Conservation (phyloP, 352 stramenopile species). For the Globisporangium iwayamae region DNA sequence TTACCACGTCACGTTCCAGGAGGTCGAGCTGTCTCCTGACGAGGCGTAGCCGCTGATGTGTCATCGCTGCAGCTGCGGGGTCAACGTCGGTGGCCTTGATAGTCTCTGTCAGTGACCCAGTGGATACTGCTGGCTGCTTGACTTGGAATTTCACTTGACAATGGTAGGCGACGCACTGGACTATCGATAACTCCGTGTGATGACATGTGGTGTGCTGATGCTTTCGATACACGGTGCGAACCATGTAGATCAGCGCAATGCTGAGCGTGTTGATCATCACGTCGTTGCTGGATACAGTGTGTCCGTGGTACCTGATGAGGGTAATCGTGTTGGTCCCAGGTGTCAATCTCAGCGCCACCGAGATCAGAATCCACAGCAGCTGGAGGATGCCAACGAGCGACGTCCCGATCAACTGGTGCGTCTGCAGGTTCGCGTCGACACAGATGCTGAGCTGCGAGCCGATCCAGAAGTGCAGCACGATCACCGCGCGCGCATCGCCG, state of each 20-base stretch:
- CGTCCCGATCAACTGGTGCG: neutral
- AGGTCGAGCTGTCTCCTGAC: neutral
- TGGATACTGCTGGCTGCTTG: neutral
- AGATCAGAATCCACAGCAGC: neutral
- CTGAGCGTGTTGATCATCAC: slow-evolving; percentile 11
- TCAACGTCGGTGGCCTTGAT: neutral
- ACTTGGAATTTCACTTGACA: slow-evolving; percentile 14
- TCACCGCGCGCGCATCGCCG: neutral
- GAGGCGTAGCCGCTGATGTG: neutral
- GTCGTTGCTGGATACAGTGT: slow-evolving; percentile 3
- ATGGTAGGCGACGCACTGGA: slow-evolving; percentile 21
- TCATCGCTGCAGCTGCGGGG: neutral
- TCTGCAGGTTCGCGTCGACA: slow-evolving; percentile 1
- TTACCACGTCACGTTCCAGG: neutral
- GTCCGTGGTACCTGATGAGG: neutral
- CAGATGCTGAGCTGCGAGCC: slow-evolving; percentile 7
- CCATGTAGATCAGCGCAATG: slow-evolving; percentile 11
- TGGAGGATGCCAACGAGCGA: neutral
- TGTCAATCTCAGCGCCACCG: neutral
- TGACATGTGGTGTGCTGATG: neutral
- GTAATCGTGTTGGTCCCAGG: neutral
- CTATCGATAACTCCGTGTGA: slow-evolving; percentile 1
- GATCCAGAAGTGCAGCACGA: neutral
- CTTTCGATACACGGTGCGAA: slow-evolving; percentile 14
- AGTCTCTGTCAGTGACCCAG: neutral